phyloP scores from a whole-genome alignment of 1,139 yeast species.

The Lodderomyces elongisporus region DNA sequence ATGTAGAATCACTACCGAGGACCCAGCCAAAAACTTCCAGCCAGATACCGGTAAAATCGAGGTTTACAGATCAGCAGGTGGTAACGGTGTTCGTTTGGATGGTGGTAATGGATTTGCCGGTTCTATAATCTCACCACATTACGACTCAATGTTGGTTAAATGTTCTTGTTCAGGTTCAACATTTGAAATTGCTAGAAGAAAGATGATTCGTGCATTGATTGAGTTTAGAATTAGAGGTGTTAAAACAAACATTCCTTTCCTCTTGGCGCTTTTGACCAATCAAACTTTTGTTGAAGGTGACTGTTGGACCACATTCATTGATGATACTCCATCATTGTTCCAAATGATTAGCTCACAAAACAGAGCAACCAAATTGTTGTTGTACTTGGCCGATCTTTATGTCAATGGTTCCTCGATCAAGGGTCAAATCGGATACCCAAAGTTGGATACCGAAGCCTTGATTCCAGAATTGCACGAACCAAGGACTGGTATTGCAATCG shows the following conservation, averaged over 20 bases:
- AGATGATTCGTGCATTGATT: slow-evolving; percentile 93
- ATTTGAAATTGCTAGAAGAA: slow-evolving; percentile 92
- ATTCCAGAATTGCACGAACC: slow-evolving; percentile 69
- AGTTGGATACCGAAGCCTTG: slow-evolving; percentile 66
- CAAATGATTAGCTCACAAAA: slow-evolving; percentile 93
- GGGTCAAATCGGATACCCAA: slow-evolving; percentile 93
- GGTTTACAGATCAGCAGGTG: slow-evolving; percentile 98
- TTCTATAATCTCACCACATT: slow-evolving; percentile 93
- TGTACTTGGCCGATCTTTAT: slow-evolving; percentile 84
- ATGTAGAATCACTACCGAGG: slow-evolving; percentile 99
- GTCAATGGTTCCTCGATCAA: slow-evolving; percentile 94
- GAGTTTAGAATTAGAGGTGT: slow-evolving; percentile 99
- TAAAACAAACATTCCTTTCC: slow-evolving; percentile 94
- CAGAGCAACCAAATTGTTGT: slow-evolving; percentile 90
- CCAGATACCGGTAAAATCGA: slow-evolving; percentile 99
- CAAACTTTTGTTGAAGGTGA: slow-evolving; percentile 82
- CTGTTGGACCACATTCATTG: slow-evolving; percentile 98
- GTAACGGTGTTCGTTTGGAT: slow-evolving; percentile 97
- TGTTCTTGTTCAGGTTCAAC: slow-evolving; percentile 96
- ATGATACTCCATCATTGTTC: slow-evolving; percentile 94
- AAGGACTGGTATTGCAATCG: slow-evolving; percentile 50
- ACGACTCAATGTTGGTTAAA: slow-evolving; percentile 97
- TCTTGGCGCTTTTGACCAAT: slow-evolving; percentile 87
- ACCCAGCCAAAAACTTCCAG: slow-evolving; percentile 92
- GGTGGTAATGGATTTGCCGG: slow-evolving; percentile 99